phyloP scores from a whole-genome alignment of 106 monocot genomes.

The Chionographis japonica region DNA sequence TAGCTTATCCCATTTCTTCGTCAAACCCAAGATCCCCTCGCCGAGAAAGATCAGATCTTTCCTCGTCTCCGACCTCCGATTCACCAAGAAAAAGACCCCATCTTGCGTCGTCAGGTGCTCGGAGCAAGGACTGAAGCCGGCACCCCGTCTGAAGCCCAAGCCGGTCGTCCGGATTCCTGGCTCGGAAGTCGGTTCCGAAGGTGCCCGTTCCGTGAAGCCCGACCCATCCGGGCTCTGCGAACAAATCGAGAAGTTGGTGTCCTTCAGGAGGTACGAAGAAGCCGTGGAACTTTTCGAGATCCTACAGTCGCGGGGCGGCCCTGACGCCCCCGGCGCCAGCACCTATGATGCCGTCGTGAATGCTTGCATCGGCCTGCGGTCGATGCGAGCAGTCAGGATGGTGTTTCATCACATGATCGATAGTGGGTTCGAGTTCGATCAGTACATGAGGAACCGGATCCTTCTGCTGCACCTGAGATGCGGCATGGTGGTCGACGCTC shows the following conservation, averaged over 20 bases:
- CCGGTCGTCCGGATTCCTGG: constrained; percentile 2
- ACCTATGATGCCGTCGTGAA: constrained; percentile 62
- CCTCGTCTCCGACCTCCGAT: neutral
- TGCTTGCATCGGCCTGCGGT: constrained; percentile 55
- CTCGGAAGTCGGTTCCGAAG: neutral
- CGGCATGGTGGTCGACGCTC: constrained; percentile 54
- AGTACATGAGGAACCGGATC: constrained; percentile 61
- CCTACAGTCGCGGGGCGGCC: constrained; percentile 16
- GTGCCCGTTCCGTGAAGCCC: neutral
- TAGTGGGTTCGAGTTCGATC: constrained; percentile 50
- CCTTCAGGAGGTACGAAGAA: constrained; percentile 50
- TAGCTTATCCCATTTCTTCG: constrained; percentile 1
- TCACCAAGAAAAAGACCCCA: constrained; percentile 1
- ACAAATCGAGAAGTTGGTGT: constrained; percentile 57
- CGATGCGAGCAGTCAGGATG: constrained; percentile 28
- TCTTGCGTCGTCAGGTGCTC: constrained; percentile 25
- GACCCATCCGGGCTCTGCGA: constrained; percentile 20
- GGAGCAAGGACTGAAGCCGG: constrained; percentile 33
- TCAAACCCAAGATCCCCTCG: constrained; percentile 4
- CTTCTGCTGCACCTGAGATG: constrained; percentile 68
- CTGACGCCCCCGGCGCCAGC: constrained; percentile 1
- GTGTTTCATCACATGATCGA: constrained; percentile 54
- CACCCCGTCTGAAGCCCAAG: constrained; percentile 18
- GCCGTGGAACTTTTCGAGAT: constrained; percentile 83
- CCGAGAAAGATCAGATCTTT: constrained; percentile 18